Conservation (phyloP, 148 eudicot genomes). For the Rhododendron ferrugineum region DNA sequence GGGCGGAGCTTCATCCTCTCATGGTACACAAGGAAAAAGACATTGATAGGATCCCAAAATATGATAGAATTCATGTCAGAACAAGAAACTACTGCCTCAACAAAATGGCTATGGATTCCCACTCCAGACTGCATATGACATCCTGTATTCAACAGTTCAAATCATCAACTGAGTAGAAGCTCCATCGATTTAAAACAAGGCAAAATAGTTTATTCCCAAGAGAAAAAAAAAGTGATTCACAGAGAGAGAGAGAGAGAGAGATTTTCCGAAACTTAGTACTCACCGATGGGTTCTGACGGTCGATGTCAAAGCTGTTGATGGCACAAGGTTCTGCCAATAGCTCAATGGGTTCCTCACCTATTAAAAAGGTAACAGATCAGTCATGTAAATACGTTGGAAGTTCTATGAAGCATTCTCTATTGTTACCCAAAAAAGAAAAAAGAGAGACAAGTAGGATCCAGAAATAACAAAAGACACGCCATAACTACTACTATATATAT, state of each 20-base stretch:
- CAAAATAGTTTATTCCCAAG: not conserved
- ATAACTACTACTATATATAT: not conserved
- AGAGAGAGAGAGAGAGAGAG: not conserved
- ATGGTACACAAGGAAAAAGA: not conserved
- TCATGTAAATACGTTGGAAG: not conserved
- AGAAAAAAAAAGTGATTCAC: not conserved
- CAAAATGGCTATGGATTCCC: conserved; percentile 82
- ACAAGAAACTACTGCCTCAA: conserved; percentile 41
- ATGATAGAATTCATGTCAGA: not conserved
- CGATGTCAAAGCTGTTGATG: conserved; percentile 26
- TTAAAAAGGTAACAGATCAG: not conserved
- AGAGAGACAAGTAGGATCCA: not conserved
- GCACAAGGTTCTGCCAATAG: conserved; percentile 81
- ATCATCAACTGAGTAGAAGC: not conserved
- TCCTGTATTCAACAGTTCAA: conserved; percentile 44
- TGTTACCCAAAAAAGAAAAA: not conserved
- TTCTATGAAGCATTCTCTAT: not conserved
- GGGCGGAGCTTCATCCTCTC: not conserved
- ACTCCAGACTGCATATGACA: conserved; percentile 76
- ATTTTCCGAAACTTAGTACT: not conserved
- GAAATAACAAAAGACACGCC: not conserved
- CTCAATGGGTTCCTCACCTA: conserved; percentile 60
- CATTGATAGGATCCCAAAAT: not conserved
- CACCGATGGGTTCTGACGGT: conserved; percentile 18
- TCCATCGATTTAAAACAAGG: not conserved